phyloP scores from a whole-genome alignment of 768 basidiomycete genomes.

The Mycena alexandri region DNA sequence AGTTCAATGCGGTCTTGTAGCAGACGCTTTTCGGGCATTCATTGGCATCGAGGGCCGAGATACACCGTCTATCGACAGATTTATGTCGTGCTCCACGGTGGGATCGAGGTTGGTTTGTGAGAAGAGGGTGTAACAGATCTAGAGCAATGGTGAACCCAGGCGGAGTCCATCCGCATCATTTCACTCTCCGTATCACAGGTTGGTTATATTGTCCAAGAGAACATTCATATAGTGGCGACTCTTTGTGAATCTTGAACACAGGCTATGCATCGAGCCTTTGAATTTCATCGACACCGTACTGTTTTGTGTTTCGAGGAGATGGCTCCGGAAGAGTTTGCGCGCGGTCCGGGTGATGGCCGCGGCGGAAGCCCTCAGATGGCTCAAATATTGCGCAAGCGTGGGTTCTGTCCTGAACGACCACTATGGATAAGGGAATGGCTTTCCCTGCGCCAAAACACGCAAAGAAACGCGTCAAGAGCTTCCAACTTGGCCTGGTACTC shows the following conservation, averaged over 20 bases:
- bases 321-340: conserved; percentile 34
- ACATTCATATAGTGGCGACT: conserved; percentile 45
- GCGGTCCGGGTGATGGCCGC: too few relatives aligned
- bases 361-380: too few relatives aligned
- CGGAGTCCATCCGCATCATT: conserved; percentile 43
- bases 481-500: too few relatives aligned
- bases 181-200: conserved; percentile 41
- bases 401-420: not conserved
- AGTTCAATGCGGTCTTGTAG: conserved; percentile 94
- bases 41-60: conserved; percentile 36
- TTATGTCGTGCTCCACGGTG: conserved; percentile 40
- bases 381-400: too few relatives aligned
- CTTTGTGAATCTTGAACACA: conserved; percentile 23
- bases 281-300: conserved; percentile 42
- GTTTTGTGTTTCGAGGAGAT: conserved; percentile 37
- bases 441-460: not conserved
- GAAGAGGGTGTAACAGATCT: conserved; percentile 43
- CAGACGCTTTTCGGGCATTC: conserved; percentile 89
- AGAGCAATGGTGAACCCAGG: conserved; percentile 31
- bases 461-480: conserved; percentile 10
- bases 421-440: conserved; percentile 19
- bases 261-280: conserved; percentile 33
- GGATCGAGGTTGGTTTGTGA: conserved; percentile 42
- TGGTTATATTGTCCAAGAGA: conserved; percentile 38
- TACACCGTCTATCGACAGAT: conserved; percentile 41